These are phyloP conservation scores for Purpureocillium takamizusanense DNA, from an alignment of 2,329 filamentous ascomycete species.

Conservation along the genomic window DNA sequence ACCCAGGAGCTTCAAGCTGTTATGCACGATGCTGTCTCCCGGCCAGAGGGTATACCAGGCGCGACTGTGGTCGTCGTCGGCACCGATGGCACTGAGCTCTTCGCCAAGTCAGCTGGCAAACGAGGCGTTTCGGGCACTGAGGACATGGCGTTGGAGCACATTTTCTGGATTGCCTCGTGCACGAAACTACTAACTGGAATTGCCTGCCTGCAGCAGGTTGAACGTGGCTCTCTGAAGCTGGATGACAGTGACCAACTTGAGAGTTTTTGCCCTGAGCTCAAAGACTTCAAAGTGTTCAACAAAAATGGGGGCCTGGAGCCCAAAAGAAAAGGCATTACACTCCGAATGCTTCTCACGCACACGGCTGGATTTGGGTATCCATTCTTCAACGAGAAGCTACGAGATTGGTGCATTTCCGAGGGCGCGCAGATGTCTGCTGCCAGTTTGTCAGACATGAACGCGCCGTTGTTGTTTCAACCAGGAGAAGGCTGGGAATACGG, in stretches of 20 bases:
- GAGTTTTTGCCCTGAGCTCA: conserved; percentile 39
- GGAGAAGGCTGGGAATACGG: conserved; percentile 54
- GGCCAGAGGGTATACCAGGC: conserved; percentile 31
- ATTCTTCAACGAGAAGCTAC: conserved; percentile 40
- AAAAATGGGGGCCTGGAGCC: conserved; percentile 26
- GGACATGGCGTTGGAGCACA: conserved; percentile 48
- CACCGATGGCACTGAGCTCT: conserved; percentile 35
- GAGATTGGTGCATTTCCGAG: conserved; percentile 36
- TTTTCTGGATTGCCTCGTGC: conserved; percentile 52
- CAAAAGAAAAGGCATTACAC: conserved; percentile 41
- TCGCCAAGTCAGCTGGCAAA: conserved; percentile 38
- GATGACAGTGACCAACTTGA: conserved; percentile 39
- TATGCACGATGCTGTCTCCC: conserved; percentile 28
- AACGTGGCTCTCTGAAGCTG: conserved; percentile 35
- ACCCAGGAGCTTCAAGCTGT: conserved; percentile 7
- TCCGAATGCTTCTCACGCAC: conserved; percentile 49
- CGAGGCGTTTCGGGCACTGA: conserved; percentile 32
- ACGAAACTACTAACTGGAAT: conserved; percentile 46
- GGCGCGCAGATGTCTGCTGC: conserved; percentile 51
- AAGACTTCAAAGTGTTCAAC: conserved; percentile 33
- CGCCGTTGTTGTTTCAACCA: conserved; percentile 53
- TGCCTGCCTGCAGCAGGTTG: conserved; percentile 49
- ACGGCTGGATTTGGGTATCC: conserved; percentile 49
- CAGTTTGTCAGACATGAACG: conserved; percentile 39
- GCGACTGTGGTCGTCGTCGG: conserved; percentile 35